Conservation (phyloP, 2,329 filamentous ascomycete genomes). For the Fusarium newnesense region DNA sequence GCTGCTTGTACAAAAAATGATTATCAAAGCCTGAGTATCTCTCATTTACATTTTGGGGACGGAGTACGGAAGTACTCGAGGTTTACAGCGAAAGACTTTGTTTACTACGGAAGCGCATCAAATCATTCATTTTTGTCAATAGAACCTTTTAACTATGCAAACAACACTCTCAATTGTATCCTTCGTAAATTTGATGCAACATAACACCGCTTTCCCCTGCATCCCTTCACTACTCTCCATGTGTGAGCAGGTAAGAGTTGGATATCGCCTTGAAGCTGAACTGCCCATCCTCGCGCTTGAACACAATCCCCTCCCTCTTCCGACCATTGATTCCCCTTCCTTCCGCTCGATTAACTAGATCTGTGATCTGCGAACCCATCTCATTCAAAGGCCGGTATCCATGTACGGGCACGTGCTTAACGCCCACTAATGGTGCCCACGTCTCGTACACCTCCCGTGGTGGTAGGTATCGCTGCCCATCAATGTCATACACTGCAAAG, state of each 20-base stretch:
- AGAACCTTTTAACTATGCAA: slow-evolving; percentile 45
- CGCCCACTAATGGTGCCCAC: slow-evolving; percentile 41
- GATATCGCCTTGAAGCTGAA: slow-evolving; percentile 43
- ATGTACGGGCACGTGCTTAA: slow-evolving; percentile 48
- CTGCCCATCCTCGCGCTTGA: slow-evolving; percentile 34
- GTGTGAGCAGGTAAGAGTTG: slow-evolving; percentile 43
- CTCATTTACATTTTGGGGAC: slow-evolving; percentile 30
- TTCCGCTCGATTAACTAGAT: slow-evolving; percentile 36
- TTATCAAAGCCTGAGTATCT: slow-evolving; percentile 1
- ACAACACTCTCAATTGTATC: slow-evolving; percentile 37
- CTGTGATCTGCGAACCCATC: slow-evolving; percentile 17
- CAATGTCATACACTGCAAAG: slow-evolving; percentile 48
- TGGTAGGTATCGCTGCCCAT: slow-evolving; percentile 40
- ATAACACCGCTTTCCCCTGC: background rate
- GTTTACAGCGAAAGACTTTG: slow-evolving; percentile 39
- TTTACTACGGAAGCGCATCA: slow-evolving; percentile 44
- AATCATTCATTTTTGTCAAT: slow-evolving; percentile 45
- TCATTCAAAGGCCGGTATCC: slow-evolving; percentile 31
- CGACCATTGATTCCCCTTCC: slow-evolving; percentile 36
- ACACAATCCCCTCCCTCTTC: slow-evolving; percentile 41
- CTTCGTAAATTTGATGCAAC: slow-evolving; percentile 39
- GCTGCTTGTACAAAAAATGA: slow-evolving; percentile 26
- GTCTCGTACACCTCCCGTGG: slow-evolving; percentile 43
- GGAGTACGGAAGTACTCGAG: slow-evolving; percentile 19
- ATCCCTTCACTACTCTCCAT: slow-evolving; percentile 33